Percentiles rank a stretch among this genome's conserved stretches.
Conservation (phyloP, 441 rosid species). For the Bocquillonia castaneifolia region DNA sequence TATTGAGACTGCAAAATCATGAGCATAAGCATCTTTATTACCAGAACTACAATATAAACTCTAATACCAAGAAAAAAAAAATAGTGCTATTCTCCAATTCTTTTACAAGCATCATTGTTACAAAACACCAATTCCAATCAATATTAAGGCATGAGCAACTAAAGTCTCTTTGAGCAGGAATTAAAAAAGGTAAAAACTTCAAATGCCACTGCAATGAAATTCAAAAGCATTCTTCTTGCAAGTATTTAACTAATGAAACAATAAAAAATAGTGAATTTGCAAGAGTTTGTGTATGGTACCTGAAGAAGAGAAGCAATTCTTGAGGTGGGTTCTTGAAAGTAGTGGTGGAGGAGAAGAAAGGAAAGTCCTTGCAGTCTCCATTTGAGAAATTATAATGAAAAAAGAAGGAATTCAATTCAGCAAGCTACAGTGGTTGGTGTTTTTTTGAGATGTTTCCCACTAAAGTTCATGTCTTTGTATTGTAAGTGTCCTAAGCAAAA, state of each 20-base stretch:
- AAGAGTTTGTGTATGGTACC: conserved; percentile 25
- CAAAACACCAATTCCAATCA: background rate
- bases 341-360: conserved; percentile 60
- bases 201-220: background rate
- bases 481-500: too few species aligned
- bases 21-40: conserved; percentile 11
- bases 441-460: background rate
- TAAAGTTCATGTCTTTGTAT: background rate
- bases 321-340: conserved; percentile 48
- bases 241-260: background rate
- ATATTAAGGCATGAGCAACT: background rate
- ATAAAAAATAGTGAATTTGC: background rate
- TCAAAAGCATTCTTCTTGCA: background rate
- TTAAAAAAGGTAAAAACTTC: background rate
- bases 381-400: conserved; percentile 15
- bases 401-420: background rate
- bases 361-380: conserved; percentile 65
- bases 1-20: conserved; percentile 42
- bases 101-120: background rate
- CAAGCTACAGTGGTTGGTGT: too few species aligned
- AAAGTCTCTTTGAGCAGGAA: background rate
- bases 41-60: background rate
- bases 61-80: background rate
- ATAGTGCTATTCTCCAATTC: background rate
- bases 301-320: conserved; percentile 42